Conservation (phyloP, 305 asterid species). For the Rubia balearica region DNA sequence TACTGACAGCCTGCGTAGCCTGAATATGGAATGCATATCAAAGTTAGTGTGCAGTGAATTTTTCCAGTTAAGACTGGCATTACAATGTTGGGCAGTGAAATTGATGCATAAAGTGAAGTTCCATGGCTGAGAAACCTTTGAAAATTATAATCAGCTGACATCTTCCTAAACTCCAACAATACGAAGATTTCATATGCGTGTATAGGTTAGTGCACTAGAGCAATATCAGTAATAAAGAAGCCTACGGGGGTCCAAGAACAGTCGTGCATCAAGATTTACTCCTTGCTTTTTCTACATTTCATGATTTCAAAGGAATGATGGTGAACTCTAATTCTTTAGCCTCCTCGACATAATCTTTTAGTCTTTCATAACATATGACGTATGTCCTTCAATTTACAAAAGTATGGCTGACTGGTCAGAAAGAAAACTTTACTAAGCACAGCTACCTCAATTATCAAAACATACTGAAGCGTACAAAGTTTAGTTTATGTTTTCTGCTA, state of each 20-base stretch:
- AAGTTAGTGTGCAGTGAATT: neutral
- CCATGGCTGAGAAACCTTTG: neutral
- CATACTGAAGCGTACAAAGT: no score
- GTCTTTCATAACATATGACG: neutral
- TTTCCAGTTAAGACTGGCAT: no score
- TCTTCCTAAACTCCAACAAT: neutral
- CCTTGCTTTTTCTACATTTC: no score
- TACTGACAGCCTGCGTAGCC: slow-evolving; percentile 12
- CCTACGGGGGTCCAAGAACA: no score
- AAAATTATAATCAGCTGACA: neutral
- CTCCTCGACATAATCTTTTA: neutral
- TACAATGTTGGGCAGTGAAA: no score
- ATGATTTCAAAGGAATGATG: neutral
- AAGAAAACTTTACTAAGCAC: neutral
- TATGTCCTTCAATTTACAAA: neutral
- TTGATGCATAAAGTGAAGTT: neutral
- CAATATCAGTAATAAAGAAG: no score
- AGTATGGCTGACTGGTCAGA: neutral
- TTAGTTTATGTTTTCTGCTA: no score
- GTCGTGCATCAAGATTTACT: no score
- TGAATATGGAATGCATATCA: slow-evolving; percentile 5
- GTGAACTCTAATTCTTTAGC: neutral
- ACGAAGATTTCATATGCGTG: no score
- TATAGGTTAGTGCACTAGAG: no score
- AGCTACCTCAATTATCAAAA: neutral